Evolutionary conservation across 148 eudicot genomes (phyloP), one percentile per base, ranked within the genome.

Genomic region (Nepenthes mirabilis): DNA sequence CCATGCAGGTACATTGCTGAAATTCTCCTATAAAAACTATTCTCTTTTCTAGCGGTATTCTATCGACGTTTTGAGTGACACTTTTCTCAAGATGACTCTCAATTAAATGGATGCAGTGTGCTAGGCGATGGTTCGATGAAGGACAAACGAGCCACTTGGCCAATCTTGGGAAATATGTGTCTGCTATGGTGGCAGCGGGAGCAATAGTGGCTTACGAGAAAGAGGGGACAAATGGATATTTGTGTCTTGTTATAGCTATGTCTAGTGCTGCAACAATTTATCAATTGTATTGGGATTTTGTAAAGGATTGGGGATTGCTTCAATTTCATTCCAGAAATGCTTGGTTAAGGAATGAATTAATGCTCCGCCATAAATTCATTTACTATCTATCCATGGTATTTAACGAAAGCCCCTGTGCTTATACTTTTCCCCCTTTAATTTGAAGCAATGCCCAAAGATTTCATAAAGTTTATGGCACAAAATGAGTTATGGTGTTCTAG

Each of bases 151-250:
- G 81, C 65, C 99, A 94, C 72, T 72, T 94, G 2, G 70, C 76
- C 7, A 94, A 94, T 72, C 78, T 94, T 2, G 97, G 97, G 1
- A 94, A 94, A 69, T 94, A 94, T 61, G 95, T 87, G 10, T 94
- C 99, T 5, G 97, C 99, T 52, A 94, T 94, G 97, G 48, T 94
- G 73, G 99, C 99, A 8, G 99, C 99, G 13, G 99, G 97, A 9
- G 97, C 97, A 9, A 89, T 86, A 55, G 76, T 94, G 66, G 97
- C 89, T 6, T 89, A 89, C 37, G 97, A 89, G 65, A 89, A 87
- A 63, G 93, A 94, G 59, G 74, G 61, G 65, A 69, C 67, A 55
- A 61, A 66, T 1, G 88, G 90, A 36, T 84, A 86, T 76, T 82
- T 94, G 45, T 84, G 81, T 64, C 63, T 89, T 11, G 78, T 86